Percentiles rank a stretch among this genome's conserved stretches.
These are phyloP conservation scores for Botrytis hyacinthi DNA, from an alignment of 2,329 filamentous ascomycete genomes.

Conservation along the genomic window DNA sequence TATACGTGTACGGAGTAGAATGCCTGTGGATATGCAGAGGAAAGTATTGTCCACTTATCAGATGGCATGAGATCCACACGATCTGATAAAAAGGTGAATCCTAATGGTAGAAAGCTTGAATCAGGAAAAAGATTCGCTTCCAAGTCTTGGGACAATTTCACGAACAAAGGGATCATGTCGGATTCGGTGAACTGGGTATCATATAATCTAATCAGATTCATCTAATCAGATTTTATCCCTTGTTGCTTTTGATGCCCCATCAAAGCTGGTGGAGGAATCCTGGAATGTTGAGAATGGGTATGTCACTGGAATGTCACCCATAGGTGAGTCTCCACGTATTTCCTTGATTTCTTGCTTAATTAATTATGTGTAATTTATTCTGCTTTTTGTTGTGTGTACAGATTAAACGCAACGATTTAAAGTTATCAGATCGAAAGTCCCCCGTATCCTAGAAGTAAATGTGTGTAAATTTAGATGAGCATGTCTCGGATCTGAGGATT, in stretches of 20 bases:
- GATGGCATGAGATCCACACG: background rate
- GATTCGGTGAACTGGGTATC: background rate
- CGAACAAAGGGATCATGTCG: background rate
- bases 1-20: background rate
- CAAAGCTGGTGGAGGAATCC: background rate
- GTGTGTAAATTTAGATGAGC: background rate
- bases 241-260: background rate
- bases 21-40: background rate
- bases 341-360: background rate
- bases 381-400: background rate
- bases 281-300: background rate
- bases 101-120: background rate
- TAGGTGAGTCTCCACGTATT: background rate
- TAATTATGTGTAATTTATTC: background rate
- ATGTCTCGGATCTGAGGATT: background rate
- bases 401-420: background rate
- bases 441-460: background rate
- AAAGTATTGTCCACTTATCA: background rate
- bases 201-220: slow-evolving; percentile 4
- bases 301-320: background rate
- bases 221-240: slow-evolving; percentile 9
- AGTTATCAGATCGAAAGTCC: slow-evolving; percentile 6
- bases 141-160: background rate
- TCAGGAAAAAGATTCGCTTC: background rate
- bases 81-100: background rate